These are phyloP conservation scores for Fusarium cicatricum DNA, from an alignment of 2,329 filamentous ascomycete species.

Conservation along the genomic window DNA sequence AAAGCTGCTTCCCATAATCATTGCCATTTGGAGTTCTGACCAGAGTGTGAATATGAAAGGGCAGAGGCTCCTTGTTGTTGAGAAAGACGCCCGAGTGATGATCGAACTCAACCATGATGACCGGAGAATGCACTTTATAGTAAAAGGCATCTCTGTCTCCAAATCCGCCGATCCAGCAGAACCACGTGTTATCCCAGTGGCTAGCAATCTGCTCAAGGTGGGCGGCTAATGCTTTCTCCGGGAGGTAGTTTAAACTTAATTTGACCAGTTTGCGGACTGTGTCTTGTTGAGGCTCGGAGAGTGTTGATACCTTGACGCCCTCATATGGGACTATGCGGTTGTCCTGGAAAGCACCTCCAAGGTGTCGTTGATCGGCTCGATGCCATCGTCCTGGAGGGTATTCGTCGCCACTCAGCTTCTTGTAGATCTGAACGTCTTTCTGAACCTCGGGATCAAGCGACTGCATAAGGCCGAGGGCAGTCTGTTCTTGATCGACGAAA, in stretches of 20 bases:
- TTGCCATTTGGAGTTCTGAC: slow-evolving; percentile 75
- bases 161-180: slow-evolving; percentile 77
- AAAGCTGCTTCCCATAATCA: slow-evolving; percentile 69
- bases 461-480: slow-evolving; percentile 74
- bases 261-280: slow-evolving; percentile 1
- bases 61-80: slow-evolving; percentile 73
- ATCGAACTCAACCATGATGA: slow-evolving; percentile 75
- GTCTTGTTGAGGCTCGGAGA: slow-evolving; percentile 7
- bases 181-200: slow-evolving; percentile 73
- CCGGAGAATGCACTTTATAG: slow-evolving; percentile 77
- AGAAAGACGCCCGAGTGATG: slow-evolving; percentile 80
- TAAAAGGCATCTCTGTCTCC: slow-evolving; percentile 75
- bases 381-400: slow-evolving; percentile 77
- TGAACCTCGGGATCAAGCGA: slow-evolving; percentile 43
- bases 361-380: slow-evolving; percentile 77
- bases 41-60: slow-evolving; percentile 80
- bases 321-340: slow-evolving; percentile 78
- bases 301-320: slow-evolving; percentile 59
- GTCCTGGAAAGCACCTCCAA: slow-evolving; percentile 79
- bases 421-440: slow-evolving; percentile 42
- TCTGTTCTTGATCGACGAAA: slow-evolving; percentile 66
- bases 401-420: slow-evolving; percentile 65
- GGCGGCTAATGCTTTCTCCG: slow-evolving; percentile 5
- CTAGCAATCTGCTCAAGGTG: slow-evolving; percentile 60
- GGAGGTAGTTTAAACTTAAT: slow-evolving; percentile 10